These are phyloP conservation scores for Hypoxylon sp. DNA, from an alignment of 2,329 filamentous ascomycete genomes.

Conservation along the genomic window DNA sequence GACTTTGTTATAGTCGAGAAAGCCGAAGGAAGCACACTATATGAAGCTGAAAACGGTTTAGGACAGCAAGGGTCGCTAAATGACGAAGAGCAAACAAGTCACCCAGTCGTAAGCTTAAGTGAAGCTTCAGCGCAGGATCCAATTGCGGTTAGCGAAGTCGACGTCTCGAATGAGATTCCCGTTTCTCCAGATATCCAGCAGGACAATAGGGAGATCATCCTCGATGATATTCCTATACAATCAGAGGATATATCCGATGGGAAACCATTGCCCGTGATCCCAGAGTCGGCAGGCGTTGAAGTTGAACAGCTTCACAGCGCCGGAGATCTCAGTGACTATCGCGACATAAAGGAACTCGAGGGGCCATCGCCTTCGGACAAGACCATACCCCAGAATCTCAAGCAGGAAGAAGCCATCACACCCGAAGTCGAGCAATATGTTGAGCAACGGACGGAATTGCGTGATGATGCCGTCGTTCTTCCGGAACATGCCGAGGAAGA, in stretches of 20 bases:
- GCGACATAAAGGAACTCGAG: neutral
- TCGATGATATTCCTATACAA: neutral
- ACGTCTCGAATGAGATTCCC: neutral
- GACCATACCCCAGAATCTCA: neutral
- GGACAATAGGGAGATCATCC: slow-evolving; percentile 1
- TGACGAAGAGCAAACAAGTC: slow-evolving; percentile 5
- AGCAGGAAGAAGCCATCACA: slow-evolving; percentile 1
- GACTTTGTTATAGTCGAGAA: slow-evolving; percentile 39
- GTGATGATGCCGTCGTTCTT: slow-evolving; percentile 3
- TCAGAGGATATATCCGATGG: neutral
- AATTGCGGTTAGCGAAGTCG: neutral
- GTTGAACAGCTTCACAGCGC: slow-evolving; percentile 1
- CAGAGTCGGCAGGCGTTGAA: neutral
- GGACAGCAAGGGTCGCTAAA: neutral
- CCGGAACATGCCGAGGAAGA: slow-evolving; percentile 3
- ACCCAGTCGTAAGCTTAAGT: neutral
- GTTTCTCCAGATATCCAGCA: slow-evolving; percentile 2
- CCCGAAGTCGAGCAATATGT: neutral
- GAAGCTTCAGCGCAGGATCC: slow-evolving; percentile 7
- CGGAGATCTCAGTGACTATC: neutral
- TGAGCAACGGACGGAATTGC: neutral
- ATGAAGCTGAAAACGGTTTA: slow-evolving; percentile 29
- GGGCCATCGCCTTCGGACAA: neutral
- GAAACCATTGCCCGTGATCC: neutral
- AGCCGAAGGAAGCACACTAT: neutral